phyloP scores from a whole-genome alignment of 2,329 filamentous ascomycete species.

The Pseudocercospora cruenta region DNA sequence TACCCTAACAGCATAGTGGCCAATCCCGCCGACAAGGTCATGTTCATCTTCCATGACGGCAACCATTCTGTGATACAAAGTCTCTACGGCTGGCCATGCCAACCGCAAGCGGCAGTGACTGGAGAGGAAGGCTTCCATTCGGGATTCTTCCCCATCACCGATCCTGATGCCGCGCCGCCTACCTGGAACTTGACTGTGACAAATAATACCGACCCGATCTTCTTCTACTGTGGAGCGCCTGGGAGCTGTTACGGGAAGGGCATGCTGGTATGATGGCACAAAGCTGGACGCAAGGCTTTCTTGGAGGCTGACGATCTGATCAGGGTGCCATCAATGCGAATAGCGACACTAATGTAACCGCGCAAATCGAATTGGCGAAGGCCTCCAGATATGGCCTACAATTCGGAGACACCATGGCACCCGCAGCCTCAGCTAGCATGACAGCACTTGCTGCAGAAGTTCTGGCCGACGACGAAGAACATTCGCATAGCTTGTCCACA shows the following conservation, averaged over 20 bases:
- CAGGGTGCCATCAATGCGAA: slow-evolving; percentile 70
- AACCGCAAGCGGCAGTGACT: slow-evolving; percentile 39
- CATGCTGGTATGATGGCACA: slow-evolving; percentile 61
- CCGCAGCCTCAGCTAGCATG: slow-evolving; percentile 38
- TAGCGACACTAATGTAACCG: slow-evolving; percentile 30
- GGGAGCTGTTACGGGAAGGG: slow-evolving; percentile 65
- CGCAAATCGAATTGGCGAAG: slow-evolving; percentile 36
- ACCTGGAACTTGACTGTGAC: slow-evolving; percentile 46
- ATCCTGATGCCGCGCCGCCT: slow-evolving; percentile 21
- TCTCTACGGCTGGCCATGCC: slow-evolving; percentile 46
- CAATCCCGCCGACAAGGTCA: slow-evolving; percentile 45
- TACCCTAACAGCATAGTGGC: slow-evolving; percentile 43
- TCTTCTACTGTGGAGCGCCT: slow-evolving; percentile 71
- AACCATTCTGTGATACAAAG: slow-evolving; percentile 50
- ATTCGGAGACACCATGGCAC: slow-evolving; percentile 46
- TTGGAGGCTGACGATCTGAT: background rate
- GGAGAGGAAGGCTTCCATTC: slow-evolving; percentile 34
- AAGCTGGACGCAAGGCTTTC: background rate
- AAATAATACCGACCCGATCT: slow-evolving; percentile 66
- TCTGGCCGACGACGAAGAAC: slow-evolving; percentile 14
- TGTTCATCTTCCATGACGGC: slow-evolving; percentile 47
- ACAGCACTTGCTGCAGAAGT: slow-evolving; percentile 28
- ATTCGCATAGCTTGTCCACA: slow-evolving; percentile 36
- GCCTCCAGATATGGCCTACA: slow-evolving; percentile 38
- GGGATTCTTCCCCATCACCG: slow-evolving; percentile 20